Conservation (phyloP, 208 protist genomes). For the Vickermania spadyakhi region DNA sequence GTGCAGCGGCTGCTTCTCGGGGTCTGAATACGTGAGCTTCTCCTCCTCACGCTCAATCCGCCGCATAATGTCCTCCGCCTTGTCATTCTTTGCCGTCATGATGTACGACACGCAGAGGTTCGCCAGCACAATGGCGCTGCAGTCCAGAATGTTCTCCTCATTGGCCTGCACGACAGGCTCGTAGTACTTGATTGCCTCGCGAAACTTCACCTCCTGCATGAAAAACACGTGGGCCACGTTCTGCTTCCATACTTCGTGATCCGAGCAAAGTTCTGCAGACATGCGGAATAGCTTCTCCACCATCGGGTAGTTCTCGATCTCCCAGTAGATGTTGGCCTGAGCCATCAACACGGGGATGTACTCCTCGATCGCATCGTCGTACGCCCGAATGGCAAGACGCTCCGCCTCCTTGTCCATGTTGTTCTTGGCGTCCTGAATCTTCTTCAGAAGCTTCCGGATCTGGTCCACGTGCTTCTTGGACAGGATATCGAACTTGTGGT, state of each 20-base stretch:
- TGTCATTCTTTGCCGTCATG: slow-evolving; percentile 94
- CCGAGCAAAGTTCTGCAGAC: slow-evolving; percentile 93
- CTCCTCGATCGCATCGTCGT: slow-evolving; percentile 91
- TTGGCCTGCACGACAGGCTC: slow-evolving; percentile 92
- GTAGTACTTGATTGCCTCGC: slow-evolving; percentile 96
- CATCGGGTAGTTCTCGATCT: slow-evolving; percentile 94
- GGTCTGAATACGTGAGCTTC: slow-evolving; percentile 64
- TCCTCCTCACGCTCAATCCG: slow-evolving; percentile 96
- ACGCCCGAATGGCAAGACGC: slow-evolving; percentile 77
- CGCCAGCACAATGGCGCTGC: slow-evolving; percentile 94
- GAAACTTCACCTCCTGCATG: slow-evolving; percentile 96
- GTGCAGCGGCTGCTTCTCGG: slow-evolving; percentile 90
- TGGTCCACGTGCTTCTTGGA: slow-evolving; percentile 91
- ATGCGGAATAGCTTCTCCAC: slow-evolving; percentile 94
- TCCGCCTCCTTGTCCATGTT: slow-evolving; percentile 80
- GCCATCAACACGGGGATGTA: slow-evolving; percentile 96
- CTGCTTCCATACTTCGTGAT: slow-evolving; percentile 96
- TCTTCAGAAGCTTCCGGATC: slow-evolving; percentile 92
- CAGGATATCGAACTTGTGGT: slow-evolving; percentile 94
- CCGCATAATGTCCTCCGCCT: slow-evolving; percentile 95
- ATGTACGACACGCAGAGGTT: slow-evolving; percentile 97
- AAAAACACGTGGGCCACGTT: slow-evolving; percentile 97
- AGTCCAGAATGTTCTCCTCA: slow-evolving; percentile 88
- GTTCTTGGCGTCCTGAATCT: slow-evolving; percentile 92
- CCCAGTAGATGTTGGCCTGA: slow-evolving; percentile 98